Conservation (phyloP, 345 rosid species). For the Cardiospermum halicacabum region DNA sequence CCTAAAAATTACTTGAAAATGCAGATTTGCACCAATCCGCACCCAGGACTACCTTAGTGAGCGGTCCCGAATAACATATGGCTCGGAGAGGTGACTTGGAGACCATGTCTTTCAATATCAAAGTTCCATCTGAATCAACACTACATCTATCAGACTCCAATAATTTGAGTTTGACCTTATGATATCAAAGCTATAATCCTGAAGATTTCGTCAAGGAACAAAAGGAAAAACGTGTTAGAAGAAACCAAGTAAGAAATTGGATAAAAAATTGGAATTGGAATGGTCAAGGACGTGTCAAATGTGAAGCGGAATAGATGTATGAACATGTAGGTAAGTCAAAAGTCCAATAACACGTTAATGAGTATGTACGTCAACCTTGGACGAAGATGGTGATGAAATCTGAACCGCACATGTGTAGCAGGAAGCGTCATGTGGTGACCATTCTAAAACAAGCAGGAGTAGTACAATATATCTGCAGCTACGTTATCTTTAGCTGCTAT, state of each 20-base stretch:
- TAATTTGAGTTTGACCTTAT: too few species aligned
- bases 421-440: neutral
- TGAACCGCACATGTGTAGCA: neutral
- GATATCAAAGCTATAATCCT: too few species aligned
- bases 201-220: too few species aligned
- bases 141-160: too few species aligned
- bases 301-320: neutral
- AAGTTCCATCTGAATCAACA: too few species aligned
- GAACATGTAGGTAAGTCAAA: neutral
- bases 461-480: neutral
- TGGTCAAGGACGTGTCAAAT: neutral
- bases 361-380: neutral
- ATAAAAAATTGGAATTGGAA: too few species aligned
- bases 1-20: too few species aligned
- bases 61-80: conserved; percentile 51
- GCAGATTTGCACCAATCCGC: conserved; percentile 69
- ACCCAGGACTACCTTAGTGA: conserved; percentile 64
- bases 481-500: neutral
- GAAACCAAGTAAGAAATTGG: neutral
- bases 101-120: too few species aligned
- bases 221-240: too few species aligned
- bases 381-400: neutral
- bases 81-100: neutral
- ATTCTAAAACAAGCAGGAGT: neutral
- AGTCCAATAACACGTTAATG: neutral